These are phyloP conservation scores for Aspergillus arachidicola DNA, from an alignment of 2,329 filamentous ascomycete genomes.

Conservation along the genomic window DNA sequence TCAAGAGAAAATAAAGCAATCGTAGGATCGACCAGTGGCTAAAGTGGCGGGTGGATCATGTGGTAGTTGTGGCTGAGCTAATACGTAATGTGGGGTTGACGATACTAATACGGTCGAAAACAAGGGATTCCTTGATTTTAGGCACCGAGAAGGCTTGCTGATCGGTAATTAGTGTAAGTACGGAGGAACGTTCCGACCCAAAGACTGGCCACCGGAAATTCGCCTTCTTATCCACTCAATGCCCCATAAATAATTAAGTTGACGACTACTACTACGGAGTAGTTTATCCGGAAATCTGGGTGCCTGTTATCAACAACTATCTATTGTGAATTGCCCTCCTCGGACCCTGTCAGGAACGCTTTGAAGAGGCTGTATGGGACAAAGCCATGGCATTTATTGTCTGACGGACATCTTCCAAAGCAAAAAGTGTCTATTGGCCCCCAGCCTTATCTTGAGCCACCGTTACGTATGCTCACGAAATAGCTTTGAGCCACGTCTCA, in stretches of 20 bases:
- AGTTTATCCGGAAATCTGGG: constrained; percentile 9
- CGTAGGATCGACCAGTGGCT: background rate
- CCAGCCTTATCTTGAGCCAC: constrained; percentile 3
- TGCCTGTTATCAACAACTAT: constrained; percentile 1
- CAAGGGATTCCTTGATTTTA: background rate
- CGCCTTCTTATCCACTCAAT: constrained; percentile 2
- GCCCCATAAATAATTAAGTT: background rate
- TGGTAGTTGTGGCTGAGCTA: constrained; percentile 4
- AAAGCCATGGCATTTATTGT: constrained; percentile 15
- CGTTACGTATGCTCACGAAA: constrained; percentile 20
- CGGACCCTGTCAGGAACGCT: background rate
- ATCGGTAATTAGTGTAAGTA: background rate
- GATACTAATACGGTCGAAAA: constrained; percentile 5
- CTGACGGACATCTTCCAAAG: background rate
- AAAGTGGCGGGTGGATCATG: background rate
- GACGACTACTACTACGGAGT: background rate
- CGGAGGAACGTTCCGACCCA: background rate
- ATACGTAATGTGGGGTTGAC: background rate
- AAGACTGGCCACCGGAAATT: background rate
- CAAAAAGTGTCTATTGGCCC: constrained; percentile 3
- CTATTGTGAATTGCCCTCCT: background rate
- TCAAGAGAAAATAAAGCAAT: too few relatives aligned
- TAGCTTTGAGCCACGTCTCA: constrained; percentile 15
- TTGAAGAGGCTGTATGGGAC: constrained; percentile 3
- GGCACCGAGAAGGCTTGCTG: background rate